These are phyloP conservation scores for Huiozyma sinensis DNA, from an alignment of 805 yeast species.

Conservation along the genomic window DNA sequence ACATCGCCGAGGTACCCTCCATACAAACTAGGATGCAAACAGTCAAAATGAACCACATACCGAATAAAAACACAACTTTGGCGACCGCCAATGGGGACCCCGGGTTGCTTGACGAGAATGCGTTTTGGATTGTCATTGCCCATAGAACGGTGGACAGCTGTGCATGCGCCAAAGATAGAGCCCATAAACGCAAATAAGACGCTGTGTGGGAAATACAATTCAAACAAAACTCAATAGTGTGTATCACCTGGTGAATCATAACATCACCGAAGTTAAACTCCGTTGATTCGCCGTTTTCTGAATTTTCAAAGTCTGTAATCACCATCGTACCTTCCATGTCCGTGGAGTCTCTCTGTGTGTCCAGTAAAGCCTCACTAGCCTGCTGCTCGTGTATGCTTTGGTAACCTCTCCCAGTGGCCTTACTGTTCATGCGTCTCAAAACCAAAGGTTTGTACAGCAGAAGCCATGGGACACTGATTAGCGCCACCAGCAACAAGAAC, in stretches of 20 bases:
- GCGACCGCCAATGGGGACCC: conserved; percentile 55
- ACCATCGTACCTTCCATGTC: conserved; percentile 41
- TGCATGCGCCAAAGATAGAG: conserved; percentile 91
- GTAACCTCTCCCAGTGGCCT: conserved; percentile 29
- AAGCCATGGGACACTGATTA: conserved; percentile 88
- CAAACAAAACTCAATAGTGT: conserved; percentile 93
- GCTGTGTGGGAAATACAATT: conserved; percentile 99
- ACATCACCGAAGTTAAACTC: conserved; percentile 80
- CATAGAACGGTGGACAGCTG: conserved; percentile 91
- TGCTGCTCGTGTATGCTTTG: conserved; percentile 26
- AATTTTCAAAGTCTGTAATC: conserved; percentile 34
- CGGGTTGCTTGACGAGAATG: conserved; percentile 44
- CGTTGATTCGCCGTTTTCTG: conserved; percentile 29
- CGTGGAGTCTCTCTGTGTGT: conserved; percentile 1
- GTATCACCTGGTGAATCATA: conserved; percentile 94
- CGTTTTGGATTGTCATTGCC: conserved; percentile 84
- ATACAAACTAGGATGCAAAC: conserved; percentile 84
- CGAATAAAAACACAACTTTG: conserved; percentile 72
- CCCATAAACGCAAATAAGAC: conserved; percentile 93
- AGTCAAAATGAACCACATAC: conserved; percentile 89
- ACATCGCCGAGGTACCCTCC: conserved; percentile 99
- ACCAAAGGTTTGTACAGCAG: conserved; percentile 74
- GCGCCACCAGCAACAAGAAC: conserved; percentile 60
- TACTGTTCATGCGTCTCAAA: conserved; percentile 46
- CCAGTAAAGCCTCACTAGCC: conserved; percentile 24